Conservation (phyloP, 2,329 filamentous ascomycete species). For the Blastomyces parvus region DNA sequence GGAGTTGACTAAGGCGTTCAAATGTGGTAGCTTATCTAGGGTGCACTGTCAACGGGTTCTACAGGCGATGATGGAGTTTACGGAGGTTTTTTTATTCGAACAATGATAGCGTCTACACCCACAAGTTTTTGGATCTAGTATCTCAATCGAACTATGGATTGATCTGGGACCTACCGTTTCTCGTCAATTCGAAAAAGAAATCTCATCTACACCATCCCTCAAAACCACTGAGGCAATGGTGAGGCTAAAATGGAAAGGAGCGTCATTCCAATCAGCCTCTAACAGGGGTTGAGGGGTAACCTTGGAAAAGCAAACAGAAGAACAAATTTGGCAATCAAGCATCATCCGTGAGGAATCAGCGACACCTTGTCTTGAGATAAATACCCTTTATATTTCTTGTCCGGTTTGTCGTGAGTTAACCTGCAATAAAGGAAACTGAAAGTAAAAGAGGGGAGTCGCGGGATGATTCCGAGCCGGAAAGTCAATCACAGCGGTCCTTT, state of each 20-base stretch:
- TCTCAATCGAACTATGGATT: neutral
- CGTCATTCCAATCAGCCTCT: neutral
- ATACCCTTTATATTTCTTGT: conserved; percentile 17
- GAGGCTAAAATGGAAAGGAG: neutral
- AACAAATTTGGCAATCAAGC: conserved; percentile 76
- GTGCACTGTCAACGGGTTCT: neutral
- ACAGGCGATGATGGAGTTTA: neutral
- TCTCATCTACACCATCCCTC: neutral
- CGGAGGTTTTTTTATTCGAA: neutral
- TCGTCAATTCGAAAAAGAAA: neutral
- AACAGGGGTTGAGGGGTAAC: neutral
- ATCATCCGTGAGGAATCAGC: conserved; percentile 71
- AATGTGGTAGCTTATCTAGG: neutral
- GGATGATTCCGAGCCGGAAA: neutral
- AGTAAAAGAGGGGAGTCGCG: neutral
- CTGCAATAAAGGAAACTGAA: neutral
- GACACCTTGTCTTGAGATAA: conserved; percentile 63
- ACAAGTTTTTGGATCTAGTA: neutral
- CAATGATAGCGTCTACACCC: neutral
- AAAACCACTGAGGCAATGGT: neutral
- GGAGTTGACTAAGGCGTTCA: neutral
- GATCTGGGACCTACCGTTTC: neutral
- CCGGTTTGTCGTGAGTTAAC: conserved; percentile 5
- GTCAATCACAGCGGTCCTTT: neutral
- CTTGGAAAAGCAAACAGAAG: conserved; percentile 8